phyloP scores from a whole-genome alignment of 1,139 yeast genomes.

The Groenewaldozyma auringiensis region DNA sequence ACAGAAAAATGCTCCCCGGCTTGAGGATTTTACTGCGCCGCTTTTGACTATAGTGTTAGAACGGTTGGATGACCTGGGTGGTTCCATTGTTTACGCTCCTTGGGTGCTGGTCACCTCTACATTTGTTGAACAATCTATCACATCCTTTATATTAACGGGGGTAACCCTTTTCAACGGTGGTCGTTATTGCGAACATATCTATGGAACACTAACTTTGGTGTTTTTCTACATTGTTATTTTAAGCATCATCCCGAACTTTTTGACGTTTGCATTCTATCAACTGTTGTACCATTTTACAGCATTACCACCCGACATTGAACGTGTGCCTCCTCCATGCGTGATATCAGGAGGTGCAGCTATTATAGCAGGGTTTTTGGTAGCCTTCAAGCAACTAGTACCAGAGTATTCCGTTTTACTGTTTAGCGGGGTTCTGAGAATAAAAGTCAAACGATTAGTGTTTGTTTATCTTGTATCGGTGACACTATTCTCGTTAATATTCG shows the following conservation, averaged over 20 bases:
- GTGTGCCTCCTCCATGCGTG: conserved; percentile 6
- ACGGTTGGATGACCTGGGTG: conserved; percentile 37
- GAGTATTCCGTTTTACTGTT: conserved; percentile 73
- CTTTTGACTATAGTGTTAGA: conserved; percentile 61
- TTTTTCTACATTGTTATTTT: conserved; percentile 47
- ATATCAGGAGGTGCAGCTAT: conserved; percentile 71
- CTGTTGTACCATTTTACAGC: conserved; percentile 4
- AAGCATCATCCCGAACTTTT: conserved; percentile 50
- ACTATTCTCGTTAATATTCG: conserved; percentile 14
- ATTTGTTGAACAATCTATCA: conserved; percentile 56
- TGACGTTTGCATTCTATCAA: conserved; percentile 14
- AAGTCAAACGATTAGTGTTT: conserved; percentile 68
- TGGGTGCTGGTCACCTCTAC: conserved; percentile 70
- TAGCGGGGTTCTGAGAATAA: conserved; percentile 52
- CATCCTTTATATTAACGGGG: conserved; percentile 45
- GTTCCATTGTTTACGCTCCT: conserved; percentile 37
- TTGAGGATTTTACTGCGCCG: conserved; percentile 44
- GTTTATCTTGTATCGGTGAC: conserved; percentile 38
- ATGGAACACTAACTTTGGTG: conserved; percentile 55
- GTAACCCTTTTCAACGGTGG: conserved; percentile 49
- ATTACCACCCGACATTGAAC: conserved; percentile 4
- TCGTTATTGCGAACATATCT: conserved; percentile 43
- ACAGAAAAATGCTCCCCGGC: conserved; percentile 8
- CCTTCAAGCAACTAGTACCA: conserved; percentile 80
- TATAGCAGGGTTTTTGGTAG: conserved; percentile 70